Percentiles rank a stretch among this genome's conserved stretches.
Conservation (phyloP, 2,329 filamentous ascomycete genomes). For the Sclerotinia minor region DNA sequence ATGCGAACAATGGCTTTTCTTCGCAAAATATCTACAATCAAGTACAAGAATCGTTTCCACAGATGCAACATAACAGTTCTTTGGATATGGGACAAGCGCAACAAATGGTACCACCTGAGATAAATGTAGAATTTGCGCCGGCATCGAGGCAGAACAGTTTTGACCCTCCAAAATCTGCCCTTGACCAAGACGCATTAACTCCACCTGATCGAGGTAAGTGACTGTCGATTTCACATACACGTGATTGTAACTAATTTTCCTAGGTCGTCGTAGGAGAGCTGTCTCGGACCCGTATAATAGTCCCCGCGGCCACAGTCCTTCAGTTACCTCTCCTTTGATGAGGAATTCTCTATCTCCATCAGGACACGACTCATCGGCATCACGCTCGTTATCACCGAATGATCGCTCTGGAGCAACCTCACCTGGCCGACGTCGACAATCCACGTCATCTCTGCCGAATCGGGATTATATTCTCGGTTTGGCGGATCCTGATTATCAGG, state of each 20-base stretch:
- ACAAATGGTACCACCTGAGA: conserved; percentile 86
- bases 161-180: conserved; percentile 63
- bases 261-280: conserved; percentile 42
- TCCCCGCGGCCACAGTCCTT: conserved; percentile 51
- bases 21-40: conserved; percentile 53
- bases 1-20: conserved; percentile 51
- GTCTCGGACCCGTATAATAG: conserved; percentile 45
- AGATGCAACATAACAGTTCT: conserved; percentile 48
- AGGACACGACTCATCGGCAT: conserved; percentile 41
- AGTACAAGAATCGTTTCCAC: conserved; percentile 50
- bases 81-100: conserved; percentile 66
- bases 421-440: conserved; percentile 55
- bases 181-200: conserved; percentile 75
- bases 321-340: conserved; percentile 55
- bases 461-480: conserved; percentile 84
- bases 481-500: conserved; percentile 82
- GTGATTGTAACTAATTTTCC: conserved; percentile 30
- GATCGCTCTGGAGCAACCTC: conserved; percentile 54
- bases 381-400: conserved; percentile 60
- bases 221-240: not conserved
- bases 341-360: conserved; percentile 51
- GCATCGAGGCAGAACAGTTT: conserved; percentile 66
- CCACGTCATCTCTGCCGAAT: conserved; percentile 57
- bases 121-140: conserved; percentile 91
- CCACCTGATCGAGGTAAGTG: conserved; percentile 70